Base-by-base conservation (phyloP, 495 filamentous ascomycete species). In the Neurospora intermedia region DNA sequence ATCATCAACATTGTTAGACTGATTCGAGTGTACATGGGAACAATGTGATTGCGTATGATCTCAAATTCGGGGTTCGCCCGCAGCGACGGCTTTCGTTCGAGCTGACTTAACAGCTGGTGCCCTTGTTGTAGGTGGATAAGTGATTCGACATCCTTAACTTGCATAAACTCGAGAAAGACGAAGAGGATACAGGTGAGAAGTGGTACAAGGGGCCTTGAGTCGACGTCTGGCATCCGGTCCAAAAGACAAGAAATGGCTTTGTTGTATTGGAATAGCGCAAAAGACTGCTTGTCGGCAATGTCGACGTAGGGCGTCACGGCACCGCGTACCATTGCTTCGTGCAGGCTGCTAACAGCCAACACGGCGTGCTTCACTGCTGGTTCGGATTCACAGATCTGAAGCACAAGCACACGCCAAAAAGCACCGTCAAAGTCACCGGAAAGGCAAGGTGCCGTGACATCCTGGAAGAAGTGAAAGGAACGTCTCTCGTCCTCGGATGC, bases 361-460 rank as follows among this genome's bases (percentile, higher is more conserved):
- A 90, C 85, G 40, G 88, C 88, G 76, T 90, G 88, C 78, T 87
- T 87, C 2, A 90, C 84, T 0, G 88, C 87, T 0, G 88, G 87
- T 73, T 89, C 88, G 66, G 79, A 79, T 43, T 84, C 87, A 73
- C 86, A 87, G 18, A 88, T 83, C 77, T 88, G 87, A 6, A 88
- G 84, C 9, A 90, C 84, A 23, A 88, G 77, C 13, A 82, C 84
- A 39, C 84, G 78, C 88, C 88, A 90, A 74, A 91, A 90, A 72
- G 83, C 81, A 41, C 81, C 77, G 76, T 89, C 87, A 41, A 87
- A 77, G 42, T 79, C 84, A 23, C 85, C 87, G 4, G 85, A 84
- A 1, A 87, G 80, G 59, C 77, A 80, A n/a, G 82, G 84, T 2
- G 84, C 83, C 45, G 84, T 84, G 71, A 84, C 80, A 41, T 84